Conservation (phyloP, 2,329 filamentous ascomycete genomes). For the Colletotrichum eleusines region DNA sequence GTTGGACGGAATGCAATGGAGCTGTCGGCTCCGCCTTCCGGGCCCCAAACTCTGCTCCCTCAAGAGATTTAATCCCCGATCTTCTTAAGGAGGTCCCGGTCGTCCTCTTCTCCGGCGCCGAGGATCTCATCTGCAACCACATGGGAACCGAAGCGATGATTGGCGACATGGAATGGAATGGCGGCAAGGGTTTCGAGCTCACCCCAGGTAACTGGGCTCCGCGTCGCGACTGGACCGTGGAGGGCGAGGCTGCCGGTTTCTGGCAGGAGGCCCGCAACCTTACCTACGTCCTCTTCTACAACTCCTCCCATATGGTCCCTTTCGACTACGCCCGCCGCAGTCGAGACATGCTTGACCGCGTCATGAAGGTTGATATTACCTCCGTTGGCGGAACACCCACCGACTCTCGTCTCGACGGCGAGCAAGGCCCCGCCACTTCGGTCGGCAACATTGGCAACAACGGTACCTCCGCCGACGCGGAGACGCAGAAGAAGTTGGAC, state of each 20-base stretch:
- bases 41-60: slow-evolving; percentile 77
- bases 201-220: slow-evolving; percentile 90
- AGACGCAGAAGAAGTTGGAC: slow-evolving; percentile 79
- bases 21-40: slow-evolving; percentile 80
- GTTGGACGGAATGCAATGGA: slow-evolving; percentile 92
- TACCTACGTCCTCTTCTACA: slow-evolving; percentile 95
- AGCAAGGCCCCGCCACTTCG: slow-evolving; percentile 82
- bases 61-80: slow-evolving; percentile 80
- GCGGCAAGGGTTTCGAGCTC: slow-evolving; percentile 89
- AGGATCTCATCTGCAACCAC: slow-evolving; percentile 98
- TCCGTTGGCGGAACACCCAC: slow-evolving; percentile 85
- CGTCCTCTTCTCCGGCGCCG: slow-evolving; percentile 90
- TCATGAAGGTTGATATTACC: slow-evolving; percentile 92
- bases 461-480: slow-evolving; percentile 71
- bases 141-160: slow-evolving; percentile 93
- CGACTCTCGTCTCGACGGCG: slow-evolving; percentile 86
- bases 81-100: slow-evolving; percentile 83
- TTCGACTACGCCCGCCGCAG: slow-evolving; percentile 90
- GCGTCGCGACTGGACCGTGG: slow-evolving; percentile 94
- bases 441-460: slow-evolving; percentile 77
- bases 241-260: slow-evolving; percentile 87
- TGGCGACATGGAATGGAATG: slow-evolving; percentile 91
- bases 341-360: slow-evolving; percentile 96
- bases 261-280: slow-evolving; percentile 96
- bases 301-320: slow-evolving; percentile 97